Evolutionary conservation across 2,329 filamentous ascomycete species (phyloP), one percentile per base, ranked within the genome.

Genomic region (Fusarium sp.): DNA sequence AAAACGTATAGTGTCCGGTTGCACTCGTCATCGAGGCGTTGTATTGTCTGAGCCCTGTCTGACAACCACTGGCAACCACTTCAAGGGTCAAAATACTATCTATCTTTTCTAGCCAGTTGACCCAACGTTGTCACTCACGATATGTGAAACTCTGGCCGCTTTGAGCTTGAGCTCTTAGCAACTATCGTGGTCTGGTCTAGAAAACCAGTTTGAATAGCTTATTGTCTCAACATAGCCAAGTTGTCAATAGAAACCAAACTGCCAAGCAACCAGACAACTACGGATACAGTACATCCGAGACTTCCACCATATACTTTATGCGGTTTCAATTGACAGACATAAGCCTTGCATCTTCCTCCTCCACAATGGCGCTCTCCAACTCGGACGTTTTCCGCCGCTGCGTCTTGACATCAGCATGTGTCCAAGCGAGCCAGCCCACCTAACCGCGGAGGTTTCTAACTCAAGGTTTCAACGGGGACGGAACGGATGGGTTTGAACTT

Each of bases 1-100:
- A 29, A 40, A 40, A 47, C 50, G 29, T 22, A 40, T 47, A 45
- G 63, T 62, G 63, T 25, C 11, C n/a, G 31, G 56, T 74, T 74
- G 71, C 58, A 72, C 71, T 73, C 61, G 71, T 74, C 72, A 74
- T 74, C 59, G 56, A 68, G 36, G 31, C n/a, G 59, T 54, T 42
- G 25, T 54, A 57, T 22, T 71, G 60, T 59, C 62, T 65, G 50
- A 64, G 68, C 29, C 40, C 61, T 70, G 31, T 38, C 45, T 63
- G 59, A 20, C 45, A 63, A 72, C 59, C 33, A 68, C 31, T 31
- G 40, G 70, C 47, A 68, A 22, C 71, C 38, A 56, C 35, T 18
- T 27, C 33, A 33, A 16, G 29, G 33, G 31, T 36, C 13, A 57
- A 36, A 18, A 10, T 50, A 29, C 47, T n/a, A 52, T 29, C 27